Percentiles rank a stretch among this genome's conserved stretches.
Conservation (phyloP, 2,329 filamentous ascomycete genomes). For the Fusarium longipes region DNA sequence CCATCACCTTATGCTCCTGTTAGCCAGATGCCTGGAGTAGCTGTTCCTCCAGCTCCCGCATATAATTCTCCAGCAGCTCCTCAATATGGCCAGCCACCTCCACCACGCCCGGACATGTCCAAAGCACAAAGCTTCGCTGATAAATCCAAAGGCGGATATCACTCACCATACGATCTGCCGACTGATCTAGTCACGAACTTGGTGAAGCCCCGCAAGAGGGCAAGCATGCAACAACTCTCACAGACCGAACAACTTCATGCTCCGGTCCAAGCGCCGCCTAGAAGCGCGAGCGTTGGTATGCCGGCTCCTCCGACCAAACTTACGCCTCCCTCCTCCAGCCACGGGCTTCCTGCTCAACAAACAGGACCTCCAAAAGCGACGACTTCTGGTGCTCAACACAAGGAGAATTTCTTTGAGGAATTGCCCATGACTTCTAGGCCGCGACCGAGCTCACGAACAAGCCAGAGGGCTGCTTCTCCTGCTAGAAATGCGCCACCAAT, state of each 20-base stretch:
- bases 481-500: slow-evolving; percentile 49
- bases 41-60: slow-evolving; percentile 28
- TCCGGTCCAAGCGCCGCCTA: slow-evolving; percentile 57
- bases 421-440: slow-evolving; percentile 72
- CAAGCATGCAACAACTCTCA: slow-evolving; percentile 67
- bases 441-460: slow-evolving; percentile 69
- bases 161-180: slow-evolving; percentile 94
- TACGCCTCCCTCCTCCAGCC: slow-evolving; percentile 52
- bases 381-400: slow-evolving; percentile 52
- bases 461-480: slow-evolving; percentile 58
- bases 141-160: slow-evolving; percentile 90
- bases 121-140: slow-evolving; percentile 87
- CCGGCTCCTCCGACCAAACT: slow-evolving; percentile 46
- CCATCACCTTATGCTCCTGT: slow-evolving; percentile 42
- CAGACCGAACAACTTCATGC: slow-evolving; percentile 55
- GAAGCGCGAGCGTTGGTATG: slow-evolving; percentile 70
- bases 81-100: slow-evolving; percentile 54
- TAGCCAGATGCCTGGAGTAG: slow-evolving; percentile 13
- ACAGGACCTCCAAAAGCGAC: slow-evolving; percentile 50
- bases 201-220: slow-evolving; percentile 75
- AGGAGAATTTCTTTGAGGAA: slow-evolving; percentile 80
- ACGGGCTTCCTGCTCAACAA: slow-evolving; percentile 48
- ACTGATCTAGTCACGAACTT: slow-evolving; percentile 73
- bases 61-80: slow-evolving; percentile 44
- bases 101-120: slow-evolving; percentile 57